phyloP scores from a whole-genome alignment of 78 protist species.

The Bodo saltans region DNA sequence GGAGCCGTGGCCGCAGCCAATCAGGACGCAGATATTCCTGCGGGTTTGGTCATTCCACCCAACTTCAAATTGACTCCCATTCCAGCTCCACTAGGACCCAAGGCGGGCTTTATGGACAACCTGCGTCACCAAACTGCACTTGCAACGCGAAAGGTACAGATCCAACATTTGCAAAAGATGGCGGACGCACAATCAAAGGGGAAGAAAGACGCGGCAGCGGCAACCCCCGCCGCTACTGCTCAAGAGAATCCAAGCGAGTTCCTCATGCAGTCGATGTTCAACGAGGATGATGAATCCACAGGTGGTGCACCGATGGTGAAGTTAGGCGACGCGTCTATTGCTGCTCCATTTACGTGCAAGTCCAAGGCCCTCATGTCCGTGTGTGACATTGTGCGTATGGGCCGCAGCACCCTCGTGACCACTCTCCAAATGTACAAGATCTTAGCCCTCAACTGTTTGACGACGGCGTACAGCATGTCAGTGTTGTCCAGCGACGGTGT shows the following conservation, averaged over 20 bases:
- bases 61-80: background rate
- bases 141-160: conserved; percentile 1
- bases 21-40: background rate
- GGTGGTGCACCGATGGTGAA: conserved; percentile 50
- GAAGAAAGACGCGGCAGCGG: background rate
- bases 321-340: conserved; percentile 95
- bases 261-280: background rate
- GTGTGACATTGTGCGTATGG: conserved; percentile 74
- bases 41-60: too few species aligned
- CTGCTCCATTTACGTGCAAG: conserved; percentile 94
- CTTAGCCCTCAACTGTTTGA: conserved; percentile 90
- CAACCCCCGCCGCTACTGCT: background rate
- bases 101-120: background rate
- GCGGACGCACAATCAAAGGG: background rate
- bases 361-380: conserved; percentile 28
- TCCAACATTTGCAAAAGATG: background rate
- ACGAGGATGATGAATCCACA: background rate
- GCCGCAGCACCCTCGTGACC: conserved; percentile 89
- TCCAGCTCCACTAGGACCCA: background rate
- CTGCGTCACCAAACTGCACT: background rate
- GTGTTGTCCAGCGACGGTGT: conserved; percentile 91
- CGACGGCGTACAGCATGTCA: conserved; percentile 75
- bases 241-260: background rate
- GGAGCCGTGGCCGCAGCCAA: too few species aligned
- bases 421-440: conserved; percentile 92